These are phyloP conservation scores for Daldinia loculata DNA, from an alignment of 495 filamentous ascomycete species.

Conservation along the genomic window DNA sequence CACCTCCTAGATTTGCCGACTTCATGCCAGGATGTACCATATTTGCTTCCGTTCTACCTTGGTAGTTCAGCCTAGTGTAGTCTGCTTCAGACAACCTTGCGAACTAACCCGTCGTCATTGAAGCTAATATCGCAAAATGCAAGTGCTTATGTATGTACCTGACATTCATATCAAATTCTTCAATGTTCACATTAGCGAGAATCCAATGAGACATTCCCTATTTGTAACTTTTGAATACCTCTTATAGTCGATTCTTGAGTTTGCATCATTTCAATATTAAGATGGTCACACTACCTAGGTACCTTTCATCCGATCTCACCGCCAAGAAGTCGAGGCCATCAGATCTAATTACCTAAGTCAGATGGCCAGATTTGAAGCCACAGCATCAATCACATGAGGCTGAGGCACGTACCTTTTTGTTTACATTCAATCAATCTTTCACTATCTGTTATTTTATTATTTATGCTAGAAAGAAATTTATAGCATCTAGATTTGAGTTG, in stretches of 20 bases:
- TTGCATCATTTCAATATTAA: not conserved
- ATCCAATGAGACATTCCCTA: not conserved
- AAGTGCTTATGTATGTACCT: not conserved
- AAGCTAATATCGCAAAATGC: slow-evolving; percentile 7
- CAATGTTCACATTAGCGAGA: not conserved
- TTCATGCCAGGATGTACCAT: slow-evolving; percentile 4
- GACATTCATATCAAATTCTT: not conserved
- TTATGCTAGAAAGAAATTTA: not conserved
- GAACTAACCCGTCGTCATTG: slow-evolving; percentile 17
- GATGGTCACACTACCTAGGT: no score
- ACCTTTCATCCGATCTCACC: slow-evolving; percentile 8
- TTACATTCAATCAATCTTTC: not conserved
- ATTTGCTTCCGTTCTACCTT: not conserved
- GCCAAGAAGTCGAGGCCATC: slow-evolving; percentile 19
- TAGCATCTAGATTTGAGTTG: not conserved
- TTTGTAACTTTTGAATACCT: not conserved
- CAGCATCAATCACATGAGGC: not conserved
- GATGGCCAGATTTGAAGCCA: slow-evolving; percentile 15
- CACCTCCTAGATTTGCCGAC: slow-evolving; percentile 38
- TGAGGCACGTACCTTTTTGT: slow-evolving; percentile 5
- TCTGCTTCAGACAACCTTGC: not conserved
- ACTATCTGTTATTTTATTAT: not conserved
- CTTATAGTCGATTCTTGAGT: not conserved
- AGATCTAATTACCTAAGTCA: slow-evolving; percentile 29
- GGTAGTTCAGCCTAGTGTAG: not conserved